Conservation (phyloP, 2,329 filamentous ascomycete genomes). For the Pyricularia pennisetigena region DNA sequence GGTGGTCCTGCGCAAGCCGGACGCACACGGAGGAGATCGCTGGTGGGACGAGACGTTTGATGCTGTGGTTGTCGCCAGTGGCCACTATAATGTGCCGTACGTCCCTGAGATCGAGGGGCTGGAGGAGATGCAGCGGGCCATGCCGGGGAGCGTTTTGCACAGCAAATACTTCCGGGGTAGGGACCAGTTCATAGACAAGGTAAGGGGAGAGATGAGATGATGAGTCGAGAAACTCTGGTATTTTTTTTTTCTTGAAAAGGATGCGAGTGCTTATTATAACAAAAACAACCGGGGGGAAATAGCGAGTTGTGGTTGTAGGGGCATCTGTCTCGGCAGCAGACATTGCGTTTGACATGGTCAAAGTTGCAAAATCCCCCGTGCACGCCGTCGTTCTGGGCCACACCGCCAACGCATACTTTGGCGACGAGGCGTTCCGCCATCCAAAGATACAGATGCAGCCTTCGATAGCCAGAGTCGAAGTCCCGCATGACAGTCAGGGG, state of each 20-base stretch:
- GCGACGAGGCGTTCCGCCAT: constrained; percentile 16
- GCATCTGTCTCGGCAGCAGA: constrained; percentile 49
- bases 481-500: neutral
- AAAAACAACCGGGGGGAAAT: neutral
- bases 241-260: neutral
- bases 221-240: neutral
- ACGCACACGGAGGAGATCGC: constrained; percentile 29
- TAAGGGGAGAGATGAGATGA: constrained; percentile 13
- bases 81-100: constrained; percentile 51
- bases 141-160: constrained; percentile 41
- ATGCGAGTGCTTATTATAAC: neutral
- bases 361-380: constrained; percentile 12
- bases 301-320: constrained; percentile 46
- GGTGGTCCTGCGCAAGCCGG: constrained; percentile 35
- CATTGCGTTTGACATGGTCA: constrained; percentile 20
- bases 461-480: constrained; percentile 9
- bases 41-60: constrained; percentile 55
- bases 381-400: constrained; percentile 16
- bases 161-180: constrained; percentile 42
- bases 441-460: constrained; percentile 12
- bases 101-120: constrained; percentile 35
- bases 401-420: constrained; percentile 18
- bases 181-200: constrained; percentile 34
- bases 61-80: constrained; percentile 49
- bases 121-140: constrained; percentile 30